Base-by-base conservation (phyloP, 2,329 filamentous ascomycete species). In the Pyrenochaeta sp. region DNA sequence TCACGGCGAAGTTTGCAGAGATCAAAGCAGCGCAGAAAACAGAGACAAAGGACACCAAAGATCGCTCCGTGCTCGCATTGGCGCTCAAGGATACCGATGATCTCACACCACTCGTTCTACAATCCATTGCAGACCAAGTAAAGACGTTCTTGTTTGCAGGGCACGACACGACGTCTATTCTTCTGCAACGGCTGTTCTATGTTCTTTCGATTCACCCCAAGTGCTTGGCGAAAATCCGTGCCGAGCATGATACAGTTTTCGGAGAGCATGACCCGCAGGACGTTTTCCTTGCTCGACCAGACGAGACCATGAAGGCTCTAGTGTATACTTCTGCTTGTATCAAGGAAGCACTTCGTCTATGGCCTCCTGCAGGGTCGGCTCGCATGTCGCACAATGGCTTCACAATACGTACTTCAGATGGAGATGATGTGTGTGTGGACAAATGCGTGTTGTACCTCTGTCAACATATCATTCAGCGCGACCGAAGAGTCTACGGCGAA, bases 211-310 rank as follows among this genome's bases (percentile, higher is more conserved):
- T 61, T 14, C 57, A 69, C 34, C 68, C 68, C 3, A 44, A 52
- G 14, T 58, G 61, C 29, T 61, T 69, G 3, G 44, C 55, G 9
- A 62, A 60, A 13, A 53, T 79, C 11, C 65, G 72, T 15, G 61
- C 69, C 3, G 82, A 85, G 57, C 78, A 81, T 52, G 76, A 82
- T 47, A 63, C 71, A 1, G 65, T 84, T n/a, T 76, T 83, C 28
- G 80, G 80, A 4, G 31, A 71, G 0, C 67, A 75, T 20, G 60
- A 69, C 10, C 70, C 74, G 0, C 69, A 67, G n/a, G 56, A 65
- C 2, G 60, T 69, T 5, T 68, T 83, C 32, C 61, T 69, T 21
- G 53, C 70, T 2, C 69, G 75, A 21, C 75, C 78, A 0, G 67
- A 74, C 15, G 67, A 80, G 2, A 72, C 82, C 13, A 78, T 80